Evolutionary conservation across 129 eudicot genomes (phyloP), one percentile per base, ranked within the genome.

Genomic region (Tagetes erecta): DNA sequence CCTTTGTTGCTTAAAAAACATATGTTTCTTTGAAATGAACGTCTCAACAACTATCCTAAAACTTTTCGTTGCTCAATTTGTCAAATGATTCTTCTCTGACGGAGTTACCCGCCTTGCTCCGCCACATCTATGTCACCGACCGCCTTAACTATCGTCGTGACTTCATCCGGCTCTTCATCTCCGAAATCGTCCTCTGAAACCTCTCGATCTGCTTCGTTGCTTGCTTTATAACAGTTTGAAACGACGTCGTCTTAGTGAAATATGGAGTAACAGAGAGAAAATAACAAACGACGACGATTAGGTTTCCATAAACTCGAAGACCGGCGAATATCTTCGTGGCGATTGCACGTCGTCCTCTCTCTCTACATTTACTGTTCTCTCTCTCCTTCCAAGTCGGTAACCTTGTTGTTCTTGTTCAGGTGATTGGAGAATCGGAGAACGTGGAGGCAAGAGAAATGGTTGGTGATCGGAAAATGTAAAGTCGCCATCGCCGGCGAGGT

Each of bases 251-350:
- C 27, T 20, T 20, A 20, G 27, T 20, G 27, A 20, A 20, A 20
- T 20, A 20, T 20, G 27, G 27, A 20, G 27, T 20, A 20, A 20
- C 27, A 20, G 27, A 20, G 27, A 20, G 27, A 20, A 20, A 20
- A 20, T 20, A 20, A 20, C 27, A 20, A 20, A 20, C 27, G 27
- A 20, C 27, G 27, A 20, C 27, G 27, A 20, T 20, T 20, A 20
- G 27, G 79, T 93, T 93, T 2, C 98, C 98, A 58, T 87, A 86
- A 81, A 81, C 85, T 75, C 98, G 45, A n/a, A 93, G 81, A 0
- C 98, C 98, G 58, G 96, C 73, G 83, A 84, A 93, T 90, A 93
- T 93, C 84, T 93, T 93, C 14, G 98, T 96, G 72, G 95, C 98
- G 80, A 93, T 93, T 49, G 98, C 98, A 31, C 98, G 85, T 69